Conservation (phyloP, 345 rosid genomes). For the Clarkia xantiana region DNA sequence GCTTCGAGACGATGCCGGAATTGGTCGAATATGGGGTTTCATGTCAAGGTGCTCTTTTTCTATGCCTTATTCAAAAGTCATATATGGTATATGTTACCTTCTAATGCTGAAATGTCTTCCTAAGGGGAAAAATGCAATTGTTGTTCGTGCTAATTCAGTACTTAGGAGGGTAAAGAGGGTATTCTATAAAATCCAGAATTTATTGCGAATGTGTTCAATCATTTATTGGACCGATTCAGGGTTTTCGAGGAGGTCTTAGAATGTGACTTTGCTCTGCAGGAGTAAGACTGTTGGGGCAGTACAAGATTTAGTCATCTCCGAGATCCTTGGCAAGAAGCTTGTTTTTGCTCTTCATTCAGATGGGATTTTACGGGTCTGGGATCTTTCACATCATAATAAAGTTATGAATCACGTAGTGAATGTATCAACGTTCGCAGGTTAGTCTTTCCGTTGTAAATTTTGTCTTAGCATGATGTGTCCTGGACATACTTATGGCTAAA, state of each 20-base stretch:
- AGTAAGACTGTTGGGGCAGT: constrained; percentile 49
- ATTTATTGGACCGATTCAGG: too few species aligned
- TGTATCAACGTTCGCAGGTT: constrained; percentile 44
- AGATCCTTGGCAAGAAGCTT: constrained; percentile 32
- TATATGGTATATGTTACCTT: too few species aligned
- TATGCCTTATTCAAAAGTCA: background rate
- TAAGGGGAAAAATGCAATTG: too few species aligned
- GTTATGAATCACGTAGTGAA: constrained; percentile 41
- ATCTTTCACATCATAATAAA: constrained; percentile 30
- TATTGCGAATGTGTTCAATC: too few species aligned
- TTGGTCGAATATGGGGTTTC: constrained; percentile 73
- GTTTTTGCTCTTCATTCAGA: constrained; percentile 57
- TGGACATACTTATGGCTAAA: background rate
- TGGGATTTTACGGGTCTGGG: constrained; percentile 69
- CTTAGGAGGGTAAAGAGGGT: too few species aligned
- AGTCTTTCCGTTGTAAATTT: constrained; percentile 2
- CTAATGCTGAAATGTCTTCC: too few species aligned
- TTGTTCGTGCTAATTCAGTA: too few species aligned
- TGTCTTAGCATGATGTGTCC: background rate
- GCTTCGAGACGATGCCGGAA: constrained; percentile 66
- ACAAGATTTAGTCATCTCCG: constrained; percentile 43
- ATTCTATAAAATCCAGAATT: too few species aligned
- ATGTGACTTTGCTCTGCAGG: constrained; percentile 26
- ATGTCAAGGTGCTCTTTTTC: constrained; percentile 46
- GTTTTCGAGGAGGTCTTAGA: too few species aligned